Evolutionary conservation across 2,329 filamentous ascomycete genomes (phyloP), one percentile per base, ranked within the genome.

Genomic region (Colletotrichum cordylinicola): DNA sequence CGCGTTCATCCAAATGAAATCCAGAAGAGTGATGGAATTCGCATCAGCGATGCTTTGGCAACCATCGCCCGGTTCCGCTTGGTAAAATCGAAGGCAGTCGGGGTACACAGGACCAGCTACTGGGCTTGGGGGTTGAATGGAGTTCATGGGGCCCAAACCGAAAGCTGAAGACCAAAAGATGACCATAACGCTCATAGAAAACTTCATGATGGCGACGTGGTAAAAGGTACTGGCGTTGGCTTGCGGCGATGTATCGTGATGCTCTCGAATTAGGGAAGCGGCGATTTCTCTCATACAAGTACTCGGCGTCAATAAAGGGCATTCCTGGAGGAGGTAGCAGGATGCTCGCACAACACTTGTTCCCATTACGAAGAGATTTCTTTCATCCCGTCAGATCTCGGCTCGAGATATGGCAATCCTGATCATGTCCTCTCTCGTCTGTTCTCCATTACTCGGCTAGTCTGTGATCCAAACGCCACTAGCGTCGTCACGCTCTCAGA

Each of bases 21-120:
- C 78, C 9, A 82, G 68, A 9, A 80, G 80, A 15, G 79, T 79
- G 74, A 80, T 80, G 6, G 78, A 79, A 31, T 83, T 75, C 65
- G 77, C 79, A 13, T 81, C 80, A 33, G 77, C 77, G 60, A 80
- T 79, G 67, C 81, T 79, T 43, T 35, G 16, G 43, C 70, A 78
- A 27, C 62, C 52, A 12, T 74, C 64, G n/a, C 56, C 67, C 3
- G 71, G 64, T 12, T 61, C 35, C 18, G 77, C 67, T 33, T 58
- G 37, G 55, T 65, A 70, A 15, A 75, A 77, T 16, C 67, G 33
- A n/a, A 43, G 7, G 65, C 64, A 72, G 16, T 61, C 21, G 13
- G 64, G n/a, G 31, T 62, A 21, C 15, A 37, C 31, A 35, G 58
- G 29, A 31, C 29, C 29, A 35, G n/a, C 27, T 35, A 37, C 29